Conservation (phyloP, 2,329 filamentous ascomycete genomes). For the Tolypocladium endophyticum region DNA sequence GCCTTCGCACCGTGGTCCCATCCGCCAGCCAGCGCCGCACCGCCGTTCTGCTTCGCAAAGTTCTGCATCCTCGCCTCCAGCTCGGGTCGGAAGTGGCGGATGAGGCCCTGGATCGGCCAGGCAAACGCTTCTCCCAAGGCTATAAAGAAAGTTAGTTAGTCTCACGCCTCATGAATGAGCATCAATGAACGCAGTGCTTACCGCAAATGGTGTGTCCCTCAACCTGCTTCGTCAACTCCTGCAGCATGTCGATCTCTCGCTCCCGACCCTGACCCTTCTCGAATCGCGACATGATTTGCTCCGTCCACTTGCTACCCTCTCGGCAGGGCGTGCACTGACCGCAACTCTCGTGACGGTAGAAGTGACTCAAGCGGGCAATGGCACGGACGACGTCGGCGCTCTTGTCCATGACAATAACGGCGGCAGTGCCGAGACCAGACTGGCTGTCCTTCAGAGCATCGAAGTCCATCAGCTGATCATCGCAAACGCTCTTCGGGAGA, state of each 20-base stretch:
- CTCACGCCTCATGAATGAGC: not conserved
- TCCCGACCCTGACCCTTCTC: slow-evolving; percentile 81
- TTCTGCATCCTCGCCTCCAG: slow-evolving; percentile 83
- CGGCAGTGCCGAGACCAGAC: slow-evolving; percentile 91
- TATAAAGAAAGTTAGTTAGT: slow-evolving; percentile 17
- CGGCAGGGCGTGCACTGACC: slow-evolving; percentile 99
- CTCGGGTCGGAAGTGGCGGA: slow-evolving; percentile 95
- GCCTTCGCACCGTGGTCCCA: slow-evolving; percentile 67
- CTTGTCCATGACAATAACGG: slow-evolving; percentile 99
- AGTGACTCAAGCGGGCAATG: slow-evolving; percentile 85
- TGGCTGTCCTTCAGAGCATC: slow-evolving; percentile 96
- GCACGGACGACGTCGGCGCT: slow-evolving; percentile 90
- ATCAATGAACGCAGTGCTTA: slow-evolving; percentile 28
- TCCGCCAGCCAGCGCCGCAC: slow-evolving; percentile 71
- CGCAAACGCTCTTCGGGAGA: slow-evolving; percentile 79
- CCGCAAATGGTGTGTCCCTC: slow-evolving; percentile 98
- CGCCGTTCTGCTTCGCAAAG: slow-evolving; percentile 63
- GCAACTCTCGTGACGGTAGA: slow-evolving; percentile 97
- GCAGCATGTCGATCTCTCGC: slow-evolving; percentile 97
- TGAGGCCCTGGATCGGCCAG: slow-evolving; percentile 96
- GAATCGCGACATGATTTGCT: slow-evolving; percentile 97
- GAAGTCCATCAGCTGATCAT: slow-evolving; percentile 98
- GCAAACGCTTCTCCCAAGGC: slow-evolving; percentile 94
- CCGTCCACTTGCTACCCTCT: slow-evolving; percentile 97
- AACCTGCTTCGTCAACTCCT: slow-evolving; percentile 98